phyloP scores from a whole-genome alignment of 2,329 filamentous ascomycete genomes.

The Stemphylium beticola region DNA sequence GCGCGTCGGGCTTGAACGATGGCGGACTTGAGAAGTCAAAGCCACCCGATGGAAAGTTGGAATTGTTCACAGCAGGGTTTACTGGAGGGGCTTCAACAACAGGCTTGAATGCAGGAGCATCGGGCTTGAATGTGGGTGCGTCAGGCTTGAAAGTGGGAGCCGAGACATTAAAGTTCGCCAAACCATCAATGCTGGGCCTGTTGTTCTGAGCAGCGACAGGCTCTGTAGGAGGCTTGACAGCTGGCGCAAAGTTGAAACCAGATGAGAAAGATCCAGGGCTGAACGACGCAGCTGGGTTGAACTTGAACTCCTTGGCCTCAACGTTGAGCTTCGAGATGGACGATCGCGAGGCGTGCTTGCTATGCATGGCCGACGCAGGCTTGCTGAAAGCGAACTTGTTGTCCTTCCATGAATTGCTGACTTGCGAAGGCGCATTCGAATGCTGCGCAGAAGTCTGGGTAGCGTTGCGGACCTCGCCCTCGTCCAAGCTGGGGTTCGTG shows the following conservation, averaged over 20 bases:
- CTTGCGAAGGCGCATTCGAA: constrained; percentile 46
- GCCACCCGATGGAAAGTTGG: constrained; percentile 25
- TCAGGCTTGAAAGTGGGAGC: constrained; percentile 77
- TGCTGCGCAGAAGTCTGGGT: constrained; percentile 38
- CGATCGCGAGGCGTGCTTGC: constrained; percentile 70
- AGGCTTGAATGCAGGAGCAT: constrained; percentile 56
- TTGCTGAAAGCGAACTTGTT: constrained; percentile 44
- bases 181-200: constrained; percentile 41
- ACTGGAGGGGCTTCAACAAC: constrained; percentile 16
- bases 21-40: constrained; percentile 35
- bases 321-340: constrained; percentile 85
- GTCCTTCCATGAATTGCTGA: constrained; percentile 47
- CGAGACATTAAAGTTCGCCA: constrained; percentile 67
- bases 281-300: constrained; percentile 64
- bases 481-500: constrained; percentile 48
- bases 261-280: constrained; percentile 54
- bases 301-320: constrained; percentile 84
- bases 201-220: constrained; percentile 56
- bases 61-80: constrained; percentile 20
- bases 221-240: constrained; percentile 52
- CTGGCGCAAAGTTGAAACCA: constrained; percentile 51
- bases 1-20: constrained; percentile 67
- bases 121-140: constrained; percentile 77
- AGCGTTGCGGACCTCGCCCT: constrained; percentile 34
- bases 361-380: constrained; percentile 42